Base-by-base conservation (phyloP, 2,329 filamentous ascomycete genomes). In the Cordyceps tenuipes region DNA sequence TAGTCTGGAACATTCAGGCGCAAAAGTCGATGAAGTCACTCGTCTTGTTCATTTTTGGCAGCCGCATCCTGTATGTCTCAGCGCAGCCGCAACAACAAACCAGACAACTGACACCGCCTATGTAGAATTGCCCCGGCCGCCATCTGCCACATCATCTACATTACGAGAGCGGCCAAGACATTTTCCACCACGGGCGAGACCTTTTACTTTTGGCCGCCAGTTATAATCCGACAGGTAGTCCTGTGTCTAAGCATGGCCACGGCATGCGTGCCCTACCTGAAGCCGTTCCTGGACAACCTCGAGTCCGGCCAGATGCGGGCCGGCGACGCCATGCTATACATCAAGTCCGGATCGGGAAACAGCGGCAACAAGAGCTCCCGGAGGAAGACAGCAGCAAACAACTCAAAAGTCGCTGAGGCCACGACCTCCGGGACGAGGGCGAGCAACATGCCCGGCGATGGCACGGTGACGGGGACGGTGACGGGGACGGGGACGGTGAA, bases 281-380 rank as follows among this genome's bases (percentile, higher is more conserved):
- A 60, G 50, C 58, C 58, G 2, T 55, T 60, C 36, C 26, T 60
- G 21, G 58, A 60, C 50, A 60, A 39, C 29, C 21, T 60, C n/a
- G 58, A 60, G 43, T 60, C 58, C 3, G 58, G 58, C 1, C 58
- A 60, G 19, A 48, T 54, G 51, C 19, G 43, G 6, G 58, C 51
- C 13, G 58, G 51, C 41, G 58, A 60, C 12, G 49, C 49, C 2
- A 44, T 51, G 2, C 8, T 48, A 31, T 49, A 54, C 50, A 50
- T 51, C 17, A 60, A 60, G 34, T 47, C 44, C 10, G 51, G 50
- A 2, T 54, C 50, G 7, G 55, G 34, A 2, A 43, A 48, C 55
- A 60, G 51, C 19, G 50, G 29, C 8, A 54, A 55, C 21, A 60
- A 54, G 31, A 60, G 51, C 51, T 21, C 31, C 8, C 43, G 58